Evolutionary conservation across 106 monocot species (phyloP).

Genomic region (Xerophyta viscosa): DNA sequence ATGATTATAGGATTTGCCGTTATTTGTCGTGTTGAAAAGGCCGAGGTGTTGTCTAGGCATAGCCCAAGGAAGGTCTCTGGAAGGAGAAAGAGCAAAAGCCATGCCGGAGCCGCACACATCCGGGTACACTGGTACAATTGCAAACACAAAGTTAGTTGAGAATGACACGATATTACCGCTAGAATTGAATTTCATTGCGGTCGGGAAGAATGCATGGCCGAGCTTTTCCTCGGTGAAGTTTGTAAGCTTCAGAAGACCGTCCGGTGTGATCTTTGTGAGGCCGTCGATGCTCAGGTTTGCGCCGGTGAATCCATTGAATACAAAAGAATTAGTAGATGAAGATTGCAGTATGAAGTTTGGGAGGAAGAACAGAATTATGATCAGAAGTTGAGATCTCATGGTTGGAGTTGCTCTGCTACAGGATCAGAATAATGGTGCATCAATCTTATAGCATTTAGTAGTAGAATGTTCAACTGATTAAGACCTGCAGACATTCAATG

Average conservation of each 20-base stretch:
- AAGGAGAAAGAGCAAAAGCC: constrained; percentile 20
- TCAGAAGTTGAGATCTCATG: too few relatives aligned
- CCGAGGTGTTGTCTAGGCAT: constrained; percentile 33
- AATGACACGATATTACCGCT: constrained; percentile 11
- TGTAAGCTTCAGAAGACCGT: constrained; percentile 21
- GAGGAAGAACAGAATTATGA: too few relatives aligned
- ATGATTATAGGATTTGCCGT: constrained; percentile 30
- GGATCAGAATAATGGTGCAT: too few relatives aligned
- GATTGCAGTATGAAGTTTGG: too few relatives aligned
- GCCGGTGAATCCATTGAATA: not conserved
- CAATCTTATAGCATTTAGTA: too few relatives aligned
- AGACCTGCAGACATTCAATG: too few relatives aligned
- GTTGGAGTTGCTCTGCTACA: too few relatives aligned
- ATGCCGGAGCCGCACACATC: constrained; percentile 21
- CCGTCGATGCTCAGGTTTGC: constrained; percentile 11
- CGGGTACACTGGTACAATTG: constrained; percentile 15
- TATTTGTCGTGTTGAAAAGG: constrained; percentile 20
- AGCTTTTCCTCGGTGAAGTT: constrained; percentile 20
- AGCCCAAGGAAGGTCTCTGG: constrained; percentile 8
- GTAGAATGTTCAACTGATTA: too few relatives aligned
- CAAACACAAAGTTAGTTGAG: constrained; percentile 16
- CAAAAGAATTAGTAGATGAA: too few relatives aligned
- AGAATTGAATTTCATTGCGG: constrained; percentile 13
- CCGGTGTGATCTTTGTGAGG: constrained; percentile 7
- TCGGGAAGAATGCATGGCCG: constrained; percentile 27